A percentile compares a stretch with the other conserved stretches of the same genome.
Evolutionary conservation across 2,329 filamentous ascomycete genomes (phyloP).

Genomic region (Fusarium sp.): DNA sequence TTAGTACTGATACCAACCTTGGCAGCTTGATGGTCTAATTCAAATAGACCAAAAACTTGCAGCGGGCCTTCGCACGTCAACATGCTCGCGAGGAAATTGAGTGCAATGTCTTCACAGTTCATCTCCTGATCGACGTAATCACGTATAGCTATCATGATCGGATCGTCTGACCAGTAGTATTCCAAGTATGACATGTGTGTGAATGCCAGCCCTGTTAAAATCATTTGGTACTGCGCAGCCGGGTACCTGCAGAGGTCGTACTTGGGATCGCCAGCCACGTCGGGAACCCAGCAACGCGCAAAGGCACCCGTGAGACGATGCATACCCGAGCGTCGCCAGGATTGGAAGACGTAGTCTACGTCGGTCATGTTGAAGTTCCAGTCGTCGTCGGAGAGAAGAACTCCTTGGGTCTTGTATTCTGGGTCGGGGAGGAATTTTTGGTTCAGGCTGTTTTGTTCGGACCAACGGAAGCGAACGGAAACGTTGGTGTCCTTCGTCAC

Average conservation of each 20-base stretch:
- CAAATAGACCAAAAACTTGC: too few relatives aligned
- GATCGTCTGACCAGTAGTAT: conserved; percentile 49
- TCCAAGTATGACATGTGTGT: conserved; percentile 50
- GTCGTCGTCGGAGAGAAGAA: conserved; percentile 53
- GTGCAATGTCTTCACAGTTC: conserved; percentile 54
- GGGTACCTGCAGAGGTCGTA: conserved; percentile 46
- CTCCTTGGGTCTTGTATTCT: conserved; percentile 48
- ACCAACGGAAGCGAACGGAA: conserved; percentile 47
- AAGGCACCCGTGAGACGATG: conserved; percentile 50
- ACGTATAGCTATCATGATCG: conserved; percentile 43
- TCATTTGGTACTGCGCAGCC: conserved; percentile 46
- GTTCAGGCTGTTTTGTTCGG: conserved; percentile 50
- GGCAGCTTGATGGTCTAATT: too few relatives aligned
- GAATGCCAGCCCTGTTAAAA: conserved; percentile 52
- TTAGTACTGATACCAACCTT: too few relatives aligned
- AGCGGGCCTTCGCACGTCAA: too few relatives aligned
- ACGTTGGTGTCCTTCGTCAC: conserved; percentile 41
- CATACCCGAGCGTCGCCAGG: conserved; percentile 49
- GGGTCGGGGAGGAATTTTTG: conserved; percentile 51
- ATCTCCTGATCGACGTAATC: conserved; percentile 49
- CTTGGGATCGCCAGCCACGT: conserved; percentile 7
- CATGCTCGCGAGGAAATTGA: too few relatives aligned
- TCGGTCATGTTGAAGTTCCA: conserved; percentile 48
- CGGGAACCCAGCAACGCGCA: conserved; percentile 49
- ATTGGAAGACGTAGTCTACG: conserved; percentile 51